A percentile compares a stretch with the other conserved stretches of the same genome.
These are phyloP conservation scores for Mitragyna speciosa DNA, from an alignment of 257 asterid genomes.

Conservation along the genomic window DNA sequence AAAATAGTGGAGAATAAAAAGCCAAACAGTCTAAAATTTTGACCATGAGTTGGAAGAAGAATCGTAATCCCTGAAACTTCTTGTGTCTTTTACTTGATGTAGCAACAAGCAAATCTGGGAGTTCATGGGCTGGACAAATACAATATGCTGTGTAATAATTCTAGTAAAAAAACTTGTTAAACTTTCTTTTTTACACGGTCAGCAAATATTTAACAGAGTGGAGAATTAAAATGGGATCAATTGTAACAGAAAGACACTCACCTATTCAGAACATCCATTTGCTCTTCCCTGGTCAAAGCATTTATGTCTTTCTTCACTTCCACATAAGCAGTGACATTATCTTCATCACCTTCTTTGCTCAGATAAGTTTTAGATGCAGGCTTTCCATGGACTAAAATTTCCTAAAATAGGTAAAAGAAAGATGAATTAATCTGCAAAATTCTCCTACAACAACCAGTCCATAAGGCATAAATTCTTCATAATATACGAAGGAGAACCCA, in stretches of 20 bases:
- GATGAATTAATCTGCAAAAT: not conserved
- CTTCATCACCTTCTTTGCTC: slow-evolving; percentile 42
- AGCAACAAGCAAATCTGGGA: too few species aligned
- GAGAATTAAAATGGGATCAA: not conserved
- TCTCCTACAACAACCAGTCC: not conserved
- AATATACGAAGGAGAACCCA: slow-evolving; percentile 14
- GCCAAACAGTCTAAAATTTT: too few species aligned
- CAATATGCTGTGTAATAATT: not conserved
- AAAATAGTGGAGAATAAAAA: too few species aligned
- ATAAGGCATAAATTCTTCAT: not conserved
- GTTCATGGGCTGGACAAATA: too few species aligned
- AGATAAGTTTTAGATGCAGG: slow-evolving; percentile 34
- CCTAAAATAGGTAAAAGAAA: slow-evolving; percentile 42
- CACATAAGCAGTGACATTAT: slow-evolving; percentile 49
- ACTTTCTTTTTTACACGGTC: not conserved
- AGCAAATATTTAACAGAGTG: not conserved
- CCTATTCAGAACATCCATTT: slow-evolving; percentile 84
- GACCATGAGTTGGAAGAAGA: too few species aligned
- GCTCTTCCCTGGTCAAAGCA: slow-evolving; percentile 83
- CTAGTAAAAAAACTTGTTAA: not conserved
- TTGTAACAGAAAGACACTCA: slow-evolving; percentile 30
- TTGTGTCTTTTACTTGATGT: too few species aligned
- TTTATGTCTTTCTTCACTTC: slow-evolving; percentile 68
- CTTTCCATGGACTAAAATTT: slow-evolving; percentile 54
- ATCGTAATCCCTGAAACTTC: too few species aligned